These are phyloP conservation scores for Cyberlindnera misumaiensis DNA, from an alignment of 805 yeast species.

Conservation along the genomic window DNA sequence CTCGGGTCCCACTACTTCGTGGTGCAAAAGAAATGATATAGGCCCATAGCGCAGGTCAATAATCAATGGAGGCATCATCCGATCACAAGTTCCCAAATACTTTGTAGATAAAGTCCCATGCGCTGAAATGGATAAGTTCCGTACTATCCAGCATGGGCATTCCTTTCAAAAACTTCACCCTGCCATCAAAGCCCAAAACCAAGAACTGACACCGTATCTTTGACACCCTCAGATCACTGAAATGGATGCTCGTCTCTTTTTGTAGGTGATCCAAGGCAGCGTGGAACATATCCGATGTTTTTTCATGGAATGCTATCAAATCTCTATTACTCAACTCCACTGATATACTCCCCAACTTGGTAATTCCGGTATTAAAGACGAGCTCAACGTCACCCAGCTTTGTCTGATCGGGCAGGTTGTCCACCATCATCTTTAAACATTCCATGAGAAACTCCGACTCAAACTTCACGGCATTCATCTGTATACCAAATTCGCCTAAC, in stretches of 20 bases:
- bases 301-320: conserved; percentile 8
- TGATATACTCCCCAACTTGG: conserved; percentile 16
- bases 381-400: conserved; percentile 24
- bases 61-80: too few relatives aligned
- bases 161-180: conserved; percentile 15
- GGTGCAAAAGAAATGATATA: conserved; percentile 1
- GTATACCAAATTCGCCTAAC: conserved; percentile 22
- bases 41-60: too few relatives aligned
- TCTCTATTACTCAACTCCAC: conserved; percentile 24
- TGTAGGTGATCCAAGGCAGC: conserved; percentile 17
- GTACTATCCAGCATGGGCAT: conserved; percentile 16
- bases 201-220: conserved; percentile 17
- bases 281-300: conserved; percentile 8
- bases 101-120: conserved; percentile 20
- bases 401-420: conserved; percentile 11
- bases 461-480: conserved; percentile 21
- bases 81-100: conserved; percentile 6
- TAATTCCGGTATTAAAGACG: conserved; percentile 19
- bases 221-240: conserved; percentile 17
- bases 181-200: conserved; percentile 17
- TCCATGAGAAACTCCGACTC: conserved; percentile 20
- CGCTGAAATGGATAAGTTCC: conserved; percentile 17
- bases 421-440: conserved; percentile 20
- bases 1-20: conserved; percentile 20
- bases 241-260: conserved; percentile 24